These are phyloP conservation scores for Chrysosporium keratinophilum DNA, from an alignment of 2,329 filamentous ascomycete species.

Conservation along the genomic window DNA sequence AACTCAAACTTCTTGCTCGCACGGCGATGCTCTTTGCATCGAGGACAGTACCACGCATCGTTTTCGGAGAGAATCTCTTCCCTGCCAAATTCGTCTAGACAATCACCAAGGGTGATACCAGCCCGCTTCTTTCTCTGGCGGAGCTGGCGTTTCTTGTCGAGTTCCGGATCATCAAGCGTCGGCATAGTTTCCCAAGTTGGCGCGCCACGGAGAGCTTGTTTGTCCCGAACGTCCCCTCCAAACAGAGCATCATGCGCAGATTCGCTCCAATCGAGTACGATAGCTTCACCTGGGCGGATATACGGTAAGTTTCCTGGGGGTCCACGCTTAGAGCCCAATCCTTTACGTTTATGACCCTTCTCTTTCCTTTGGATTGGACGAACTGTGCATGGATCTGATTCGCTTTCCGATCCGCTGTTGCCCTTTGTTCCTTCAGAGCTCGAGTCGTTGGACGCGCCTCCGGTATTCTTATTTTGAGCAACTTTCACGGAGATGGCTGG, in stretches of 20 bases:
- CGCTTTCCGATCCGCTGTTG: constrained; percentile 24
- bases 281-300: constrained; percentile 69
- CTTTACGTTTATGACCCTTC: constrained; percentile 20
- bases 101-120: constrained; percentile 79
- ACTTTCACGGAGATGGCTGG: constrained; percentile 15
- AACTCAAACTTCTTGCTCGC: constrained; percentile 95
- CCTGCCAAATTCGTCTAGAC: constrained; percentile 87
- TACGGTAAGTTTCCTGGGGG: constrained; percentile 39
- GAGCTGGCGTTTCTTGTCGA: constrained; percentile 53
- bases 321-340: constrained; percentile 32
- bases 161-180: constrained; percentile 49
- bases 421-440: constrained; percentile 18
- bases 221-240: constrained; percentile 30
- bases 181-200: constrained; percentile 48
- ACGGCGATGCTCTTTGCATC: constrained; percentile 85
- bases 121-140: constrained; percentile 58
- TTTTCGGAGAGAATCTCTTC: constrained; percentile 88
- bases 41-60: constrained; percentile 94
- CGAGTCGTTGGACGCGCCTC: constrained; percentile 19
- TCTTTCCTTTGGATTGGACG: constrained; percentile 1
- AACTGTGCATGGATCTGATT: constrained; percentile 23
- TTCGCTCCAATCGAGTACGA: constrained; percentile 76
- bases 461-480: constrained; percentile 10
- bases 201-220: constrained; percentile 48
- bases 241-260: constrained; percentile 65